Conservation (phyloP, 2,329 filamentous ascomycete genomes). For the Stagonosporopsis rhizophila region DNA sequence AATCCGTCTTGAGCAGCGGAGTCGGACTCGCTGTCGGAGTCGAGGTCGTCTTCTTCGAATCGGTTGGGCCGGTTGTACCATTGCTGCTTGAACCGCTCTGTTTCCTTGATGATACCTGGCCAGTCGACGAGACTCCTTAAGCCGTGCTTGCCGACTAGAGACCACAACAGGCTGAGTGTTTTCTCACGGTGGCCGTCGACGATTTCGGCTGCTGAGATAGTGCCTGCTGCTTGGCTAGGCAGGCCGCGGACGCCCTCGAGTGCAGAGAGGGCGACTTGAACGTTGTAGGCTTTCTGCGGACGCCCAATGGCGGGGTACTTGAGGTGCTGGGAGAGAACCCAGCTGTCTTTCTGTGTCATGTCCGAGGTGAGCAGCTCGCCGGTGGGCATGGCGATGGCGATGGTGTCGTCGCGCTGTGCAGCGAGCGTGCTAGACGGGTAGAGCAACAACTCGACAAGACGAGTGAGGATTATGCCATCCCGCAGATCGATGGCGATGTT, state of each 20-base stretch:
- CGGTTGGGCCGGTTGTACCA: conserved; percentile 43
- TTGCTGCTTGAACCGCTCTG: conserved; percentile 50
- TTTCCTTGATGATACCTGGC: conserved; percentile 61
- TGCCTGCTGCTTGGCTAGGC: conserved; percentile 49
- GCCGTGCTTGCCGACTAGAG: conserved; percentile 64
- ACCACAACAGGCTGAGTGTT: conserved; percentile 67
- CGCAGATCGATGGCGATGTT: conserved; percentile 69
- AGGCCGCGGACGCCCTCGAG: conserved; percentile 55
- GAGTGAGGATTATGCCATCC: conserved; percentile 66
- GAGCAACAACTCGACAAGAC: conserved; percentile 65
- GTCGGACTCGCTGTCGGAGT: conserved; percentile 38
- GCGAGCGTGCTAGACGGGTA: conserved; percentile 50
- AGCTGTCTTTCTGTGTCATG: conserved; percentile 46
- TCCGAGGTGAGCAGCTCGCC: conserved; percentile 53
- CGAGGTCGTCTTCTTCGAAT: conserved; percentile 40
- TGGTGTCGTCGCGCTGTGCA: conserved; percentile 46
- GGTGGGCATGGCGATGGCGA: conserved; percentile 56
- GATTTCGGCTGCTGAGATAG: conserved; percentile 63
- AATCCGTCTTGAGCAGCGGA: conserved; percentile 35
- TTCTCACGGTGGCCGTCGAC: conserved; percentile 71
- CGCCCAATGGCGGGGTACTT: conserved; percentile 64
- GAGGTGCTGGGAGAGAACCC: conserved; percentile 63
- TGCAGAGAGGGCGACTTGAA: conserved; percentile 63
- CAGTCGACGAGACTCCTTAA: conserved; percentile 63
- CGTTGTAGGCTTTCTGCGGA: conserved; percentile 65